A percentile compares a stretch with the other conserved stretches of the same genome.
These are phyloP conservation scores for Rhizopogon vinicolor DNA, from an alignment of 768 basidiomycete species.

Conservation along the genomic window DNA sequence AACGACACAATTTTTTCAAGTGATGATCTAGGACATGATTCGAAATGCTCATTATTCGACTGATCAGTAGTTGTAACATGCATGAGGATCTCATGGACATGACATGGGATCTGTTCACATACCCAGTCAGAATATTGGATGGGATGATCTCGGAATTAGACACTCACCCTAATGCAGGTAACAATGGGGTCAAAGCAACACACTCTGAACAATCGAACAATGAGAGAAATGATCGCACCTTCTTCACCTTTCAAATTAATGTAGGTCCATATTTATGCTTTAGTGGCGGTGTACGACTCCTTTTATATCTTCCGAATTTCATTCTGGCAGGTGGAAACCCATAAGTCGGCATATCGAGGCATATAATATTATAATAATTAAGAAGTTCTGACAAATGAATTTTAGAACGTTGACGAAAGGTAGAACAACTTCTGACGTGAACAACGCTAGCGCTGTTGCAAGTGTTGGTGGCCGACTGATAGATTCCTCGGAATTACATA, in stretches of 20 bases:
- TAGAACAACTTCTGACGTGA: too few species aligned
- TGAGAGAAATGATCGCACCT: neutral
- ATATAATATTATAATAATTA: too few species aligned
- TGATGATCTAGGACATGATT: neutral
- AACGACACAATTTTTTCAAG: neutral
- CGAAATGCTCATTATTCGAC: conserved; percentile 2
- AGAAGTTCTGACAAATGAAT: too few species aligned
- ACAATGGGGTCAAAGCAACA: conserved; percentile 1
- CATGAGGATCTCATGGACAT: neutral
- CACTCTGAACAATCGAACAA: neutral
- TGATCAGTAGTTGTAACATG: neutral
- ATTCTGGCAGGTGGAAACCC: too few species aligned
- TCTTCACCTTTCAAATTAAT: neutral
- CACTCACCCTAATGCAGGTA: neutral
- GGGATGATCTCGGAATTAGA: neutral
- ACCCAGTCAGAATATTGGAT: too few species aligned
- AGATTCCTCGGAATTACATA: neutral
- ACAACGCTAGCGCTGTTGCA: too few species aligned
- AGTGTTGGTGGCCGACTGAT: neutral
- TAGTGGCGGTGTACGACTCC: neutral
- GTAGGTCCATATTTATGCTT: neutral
- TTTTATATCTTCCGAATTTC: too few species aligned
- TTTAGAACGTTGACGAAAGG: too few species aligned
- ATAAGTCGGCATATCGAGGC: too few species aligned
- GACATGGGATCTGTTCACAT: neutral